A percentile compares a stretch with the other conserved stretches of the same genome.
Evolutionary conservation across 345 rosid genomes (phyloP).

Genomic region (Brassica cretica): DNA sequence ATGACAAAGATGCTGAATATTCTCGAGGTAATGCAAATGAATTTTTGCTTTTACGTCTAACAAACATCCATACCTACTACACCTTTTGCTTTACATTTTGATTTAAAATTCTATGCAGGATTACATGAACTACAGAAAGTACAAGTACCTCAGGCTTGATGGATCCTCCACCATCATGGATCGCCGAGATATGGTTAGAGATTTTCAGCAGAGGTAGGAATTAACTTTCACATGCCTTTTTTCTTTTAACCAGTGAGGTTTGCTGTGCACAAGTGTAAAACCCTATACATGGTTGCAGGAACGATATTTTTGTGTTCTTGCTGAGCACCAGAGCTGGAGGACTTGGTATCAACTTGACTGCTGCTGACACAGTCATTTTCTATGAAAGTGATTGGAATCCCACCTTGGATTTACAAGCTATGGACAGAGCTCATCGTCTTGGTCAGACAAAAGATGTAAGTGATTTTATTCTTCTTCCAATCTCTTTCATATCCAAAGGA

Average conservation of each 20-base stretch:
- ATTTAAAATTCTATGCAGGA: conserved; percentile 55
- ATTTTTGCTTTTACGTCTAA: background rate
- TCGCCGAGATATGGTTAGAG: conserved; percentile 99
- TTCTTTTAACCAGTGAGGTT: conserved; percentile 6
- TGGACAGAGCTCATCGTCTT: conserved; percentile 99
- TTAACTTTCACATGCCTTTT: conserved; percentile 24
- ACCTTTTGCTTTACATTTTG: background rate
- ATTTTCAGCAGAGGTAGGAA: conserved; percentile 88
- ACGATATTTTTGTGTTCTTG: conserved; percentile 98
- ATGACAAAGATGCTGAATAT: conserved; percentile 99
- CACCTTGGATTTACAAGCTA: conserved; percentile 97
- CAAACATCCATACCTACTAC: background rate
- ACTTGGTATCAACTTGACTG: conserved; percentile 98
- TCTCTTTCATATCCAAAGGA: background rate
- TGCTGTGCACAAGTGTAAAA: conserved; percentile 8
- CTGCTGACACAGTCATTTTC: conserved; percentile 98
- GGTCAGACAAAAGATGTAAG: conserved; percentile 99
- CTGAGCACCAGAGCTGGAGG: conserved; percentile 99
- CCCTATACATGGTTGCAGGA: conserved; percentile 57
- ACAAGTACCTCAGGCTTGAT: conserved; percentile 96
- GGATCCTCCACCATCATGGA: conserved; percentile 99
- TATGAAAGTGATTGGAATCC: conserved; percentile 99
- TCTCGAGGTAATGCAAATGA: conserved; percentile 70
- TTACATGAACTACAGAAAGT: conserved; percentile 98
- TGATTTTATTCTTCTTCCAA: conserved; percentile 20